phyloP scores from a whole-genome alignment of 139 green algal species.

The Tetraselmis chui region DNA sequence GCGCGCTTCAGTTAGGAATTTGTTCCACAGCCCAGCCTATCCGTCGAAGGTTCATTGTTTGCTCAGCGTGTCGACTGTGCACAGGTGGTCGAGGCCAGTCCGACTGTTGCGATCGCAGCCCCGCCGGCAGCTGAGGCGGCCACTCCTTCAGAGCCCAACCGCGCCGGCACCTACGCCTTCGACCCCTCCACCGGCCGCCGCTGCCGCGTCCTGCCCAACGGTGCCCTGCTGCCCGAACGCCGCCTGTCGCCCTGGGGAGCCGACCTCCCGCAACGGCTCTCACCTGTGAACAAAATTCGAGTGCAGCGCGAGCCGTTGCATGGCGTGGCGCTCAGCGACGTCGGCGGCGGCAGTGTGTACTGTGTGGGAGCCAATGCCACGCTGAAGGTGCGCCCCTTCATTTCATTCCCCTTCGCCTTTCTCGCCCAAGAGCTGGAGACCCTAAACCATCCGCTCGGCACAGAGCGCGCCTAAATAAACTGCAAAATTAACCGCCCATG shows the following conservation, averaged over 20 bases:
- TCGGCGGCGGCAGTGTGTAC: slow-evolving; percentile 13
- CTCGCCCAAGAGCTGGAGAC: no score
- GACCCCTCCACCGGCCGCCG: neutral
- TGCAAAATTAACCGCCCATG: no score
- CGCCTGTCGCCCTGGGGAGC: neutral
- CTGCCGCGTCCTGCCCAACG: neutral
- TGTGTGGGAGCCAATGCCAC: slow-evolving; percentile 10
- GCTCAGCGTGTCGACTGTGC: no score
- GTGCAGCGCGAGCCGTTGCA: slow-evolving; percentile 3
- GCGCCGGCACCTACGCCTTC: neutral
- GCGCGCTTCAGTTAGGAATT: no score
- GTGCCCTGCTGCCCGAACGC: neutral
- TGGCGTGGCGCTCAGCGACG: neutral
- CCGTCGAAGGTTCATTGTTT: no score
- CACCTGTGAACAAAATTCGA: neutral
- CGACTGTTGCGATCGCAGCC: no score
- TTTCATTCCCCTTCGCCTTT: neutral
- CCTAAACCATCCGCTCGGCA: no score
- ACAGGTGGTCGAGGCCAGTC: no score
- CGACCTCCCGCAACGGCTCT: neutral
- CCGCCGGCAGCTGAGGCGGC: no score
- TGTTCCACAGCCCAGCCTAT: no score
- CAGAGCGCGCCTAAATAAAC: no score
- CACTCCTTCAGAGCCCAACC: no score
- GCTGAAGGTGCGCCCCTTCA: neutral